Percentiles rank a stretch among this genome's conserved stretches.
These are phyloP conservation scores for Fusarium fracticaudum DNA, from an alignment of 2,329 filamentous ascomycete species.

Conservation along the genomic window DNA sequence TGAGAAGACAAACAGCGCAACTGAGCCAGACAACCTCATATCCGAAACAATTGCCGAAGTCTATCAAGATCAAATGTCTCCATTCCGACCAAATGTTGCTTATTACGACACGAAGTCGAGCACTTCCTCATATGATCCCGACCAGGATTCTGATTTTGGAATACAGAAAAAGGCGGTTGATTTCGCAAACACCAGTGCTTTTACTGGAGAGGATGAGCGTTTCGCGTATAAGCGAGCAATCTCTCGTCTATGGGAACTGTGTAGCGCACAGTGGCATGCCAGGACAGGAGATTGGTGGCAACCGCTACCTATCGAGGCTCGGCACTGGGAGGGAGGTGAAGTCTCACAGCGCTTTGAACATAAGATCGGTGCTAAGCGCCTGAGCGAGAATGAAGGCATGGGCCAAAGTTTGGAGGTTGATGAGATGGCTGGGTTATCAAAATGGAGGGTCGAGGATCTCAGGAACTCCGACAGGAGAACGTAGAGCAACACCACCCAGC, in stretches of 20 bases:
- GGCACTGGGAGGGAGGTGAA: conserved; percentile 70
- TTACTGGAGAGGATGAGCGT: conserved; percentile 83
- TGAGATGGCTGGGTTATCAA: conserved; percentile 52
- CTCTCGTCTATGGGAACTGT: conserved; percentile 85
- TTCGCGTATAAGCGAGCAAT: conserved; percentile 83
- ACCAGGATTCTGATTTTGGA: conserved; percentile 67
- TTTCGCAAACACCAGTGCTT: conserved; percentile 73
- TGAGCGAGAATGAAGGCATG: conserved; percentile 43
- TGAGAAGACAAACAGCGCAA: conserved; percentile 3
- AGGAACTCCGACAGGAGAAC: conserved; percentile 34
- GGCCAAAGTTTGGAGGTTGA: conserved; percentile 50
- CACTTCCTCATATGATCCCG: conserved; percentile 62
- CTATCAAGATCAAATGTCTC: conserved; percentile 79
- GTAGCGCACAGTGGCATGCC: conserved; percentile 76
- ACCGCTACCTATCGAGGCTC: conserved; percentile 69
- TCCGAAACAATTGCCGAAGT: conserved; percentile 67
- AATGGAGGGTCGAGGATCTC: conserved; percentile 50
- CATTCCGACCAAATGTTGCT: conserved; percentile 82
- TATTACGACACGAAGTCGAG: conserved; percentile 63
- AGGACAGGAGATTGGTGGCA: conserved; percentile 75
- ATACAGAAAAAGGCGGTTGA: conserved; percentile 58
- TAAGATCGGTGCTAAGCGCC: background rate
- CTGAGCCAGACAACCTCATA: conserved; percentile 51
- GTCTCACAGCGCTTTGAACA: conserved; percentile 37
- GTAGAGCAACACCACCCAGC: conserved; percentile 2